phyloP scores from a whole-genome alignment of 768 basidiomycete genomes.

The Phylloporus arenicola region DNA sequence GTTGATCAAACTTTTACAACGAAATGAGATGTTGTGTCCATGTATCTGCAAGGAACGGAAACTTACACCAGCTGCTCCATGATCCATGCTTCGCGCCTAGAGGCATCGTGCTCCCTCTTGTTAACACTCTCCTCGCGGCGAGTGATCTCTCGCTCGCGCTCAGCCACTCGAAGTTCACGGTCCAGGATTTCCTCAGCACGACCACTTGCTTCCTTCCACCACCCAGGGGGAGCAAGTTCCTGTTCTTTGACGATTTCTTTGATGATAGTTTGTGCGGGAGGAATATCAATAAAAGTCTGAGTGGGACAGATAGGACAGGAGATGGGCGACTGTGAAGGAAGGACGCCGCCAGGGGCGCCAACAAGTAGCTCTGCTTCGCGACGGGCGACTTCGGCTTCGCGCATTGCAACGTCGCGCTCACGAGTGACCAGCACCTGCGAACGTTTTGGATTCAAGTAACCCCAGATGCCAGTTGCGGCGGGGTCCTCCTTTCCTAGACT shows the following conservation, averaged over 20 bases:
- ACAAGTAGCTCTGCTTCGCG: constrained; percentile 82
- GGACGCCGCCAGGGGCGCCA: constrained; percentile 77
- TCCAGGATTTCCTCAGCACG: constrained; percentile 80
- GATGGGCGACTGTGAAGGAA: constrained; percentile 48
- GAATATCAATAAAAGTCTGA: constrained; percentile 51
- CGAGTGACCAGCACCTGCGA: constrained; percentile 74
- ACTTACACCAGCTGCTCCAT: constrained; percentile 89
- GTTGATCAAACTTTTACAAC: constrained; percentile 53
- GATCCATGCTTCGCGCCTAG: constrained; percentile 84
- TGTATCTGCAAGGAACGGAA: not conserved
- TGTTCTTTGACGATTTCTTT: constrained; percentile 85
- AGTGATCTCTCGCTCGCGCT: constrained; percentile 81
- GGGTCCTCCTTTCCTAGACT: constrained; percentile 33
- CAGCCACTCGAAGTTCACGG: constrained; percentile 79
- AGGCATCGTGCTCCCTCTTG: constrained; percentile 80
- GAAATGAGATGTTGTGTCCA: constrained; percentile 4
- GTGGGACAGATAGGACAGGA: constrained; percentile 56
- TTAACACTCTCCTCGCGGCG: constrained; percentile 83
- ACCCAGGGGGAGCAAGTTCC: constrained; percentile 72
- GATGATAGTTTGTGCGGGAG: constrained; percentile 71
- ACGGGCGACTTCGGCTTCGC: constrained; percentile 84
- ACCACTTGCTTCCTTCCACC: constrained; percentile 60
- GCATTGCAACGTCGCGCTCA: constrained; percentile 72
- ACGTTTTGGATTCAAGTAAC: constrained; percentile 76
- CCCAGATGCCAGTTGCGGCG: constrained; percentile 51